Evolutionary conservation across 2,329 filamentous ascomycete genomes (phyloP), one percentile per base, ranked within the genome.

Genomic region (Colletotrichum cordylinicola): DNA sequence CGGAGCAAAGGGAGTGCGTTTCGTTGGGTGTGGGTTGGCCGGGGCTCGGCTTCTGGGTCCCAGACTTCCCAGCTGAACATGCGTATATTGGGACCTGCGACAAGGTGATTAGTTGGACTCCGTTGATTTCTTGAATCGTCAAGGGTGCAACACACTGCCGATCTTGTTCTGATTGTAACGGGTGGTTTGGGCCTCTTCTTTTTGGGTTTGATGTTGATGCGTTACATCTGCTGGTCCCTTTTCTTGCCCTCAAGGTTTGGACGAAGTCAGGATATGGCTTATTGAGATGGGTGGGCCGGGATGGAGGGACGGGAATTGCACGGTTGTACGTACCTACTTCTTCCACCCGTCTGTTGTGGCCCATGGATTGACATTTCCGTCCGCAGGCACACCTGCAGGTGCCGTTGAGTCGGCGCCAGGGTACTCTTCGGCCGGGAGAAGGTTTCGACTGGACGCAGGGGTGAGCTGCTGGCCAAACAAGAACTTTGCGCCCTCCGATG

Each of bases 401-500:
- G 70, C 70, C 62, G 55, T 68, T 29, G 37, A 67, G 62, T 72
- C 70, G 70, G 64, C 55, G 62, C 62, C 68, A 67, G 56, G 56
- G 35, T 18, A n/a, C 33, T 60, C 39, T 67, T 75, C 55, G 62
- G 70, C 52, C 64, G 64, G 64, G 35, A 58, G 35, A 72, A 68
- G 43, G 69, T 72, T 72, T 75, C 70, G 69, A 61, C 31, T 67
- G 56, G 27, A 75, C 43, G 69, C 69, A 72, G 73, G 73, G 73
- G 73, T 67, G n/a, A 43, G 29, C 16, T 56, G 62, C 43, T 58
- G 69, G 48, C 55, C 68, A 35, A 75, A 75, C 33, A 35, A n/a
- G 39, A 27, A 27, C 39, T 43, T 8, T 43, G 39, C 39, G 29
- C 31, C 39, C 31, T 18, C 43, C 13, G 29, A 33, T 43, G 35